Conservation (phyloP, 2,329 filamentous ascomycete species). For the Penicillium sp. region DNA sequence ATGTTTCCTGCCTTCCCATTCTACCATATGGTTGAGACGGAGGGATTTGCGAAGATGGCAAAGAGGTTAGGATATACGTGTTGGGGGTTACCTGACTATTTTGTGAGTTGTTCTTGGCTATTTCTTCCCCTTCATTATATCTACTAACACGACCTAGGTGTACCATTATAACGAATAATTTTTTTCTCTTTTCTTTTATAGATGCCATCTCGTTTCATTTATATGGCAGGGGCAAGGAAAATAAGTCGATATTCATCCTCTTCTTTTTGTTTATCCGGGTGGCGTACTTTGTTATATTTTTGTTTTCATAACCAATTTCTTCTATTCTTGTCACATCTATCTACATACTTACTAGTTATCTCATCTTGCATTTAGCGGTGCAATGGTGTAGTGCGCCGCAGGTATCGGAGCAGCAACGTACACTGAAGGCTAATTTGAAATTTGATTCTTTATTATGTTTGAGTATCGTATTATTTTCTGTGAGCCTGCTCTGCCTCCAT, state of each 20-base stretch:
- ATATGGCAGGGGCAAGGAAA: neutral
- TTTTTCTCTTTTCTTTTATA: neutral
- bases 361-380: constrained; percentile 9
- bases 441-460: neutral
- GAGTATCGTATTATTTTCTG: neutral
- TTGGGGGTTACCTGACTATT: constrained; percentile 92
- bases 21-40: constrained; percentile 95
- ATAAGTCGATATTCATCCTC: neutral
- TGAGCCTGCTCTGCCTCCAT: too few relatives aligned
- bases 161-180: constrained; percentile 84
- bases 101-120: constrained; percentile 55
- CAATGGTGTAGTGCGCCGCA: neutral
- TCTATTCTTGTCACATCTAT: neutral
- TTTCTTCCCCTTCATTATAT: neutral
- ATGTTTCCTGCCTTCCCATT: constrained; percentile 98
- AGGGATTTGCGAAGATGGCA: constrained; percentile 98
- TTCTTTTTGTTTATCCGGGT: neutral
- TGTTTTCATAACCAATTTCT: neutral
- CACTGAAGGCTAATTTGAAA: neutral
- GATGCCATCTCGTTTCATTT: neutral
- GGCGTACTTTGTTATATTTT: neutral
- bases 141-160: constrained; percentile 51
- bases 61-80: constrained; percentile 79
- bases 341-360: neutral
- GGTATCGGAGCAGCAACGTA: neutral